Base-by-base conservation (phyloP, 768 basidiomycete species). In the Udeniomyces megalosporus region DNA sequence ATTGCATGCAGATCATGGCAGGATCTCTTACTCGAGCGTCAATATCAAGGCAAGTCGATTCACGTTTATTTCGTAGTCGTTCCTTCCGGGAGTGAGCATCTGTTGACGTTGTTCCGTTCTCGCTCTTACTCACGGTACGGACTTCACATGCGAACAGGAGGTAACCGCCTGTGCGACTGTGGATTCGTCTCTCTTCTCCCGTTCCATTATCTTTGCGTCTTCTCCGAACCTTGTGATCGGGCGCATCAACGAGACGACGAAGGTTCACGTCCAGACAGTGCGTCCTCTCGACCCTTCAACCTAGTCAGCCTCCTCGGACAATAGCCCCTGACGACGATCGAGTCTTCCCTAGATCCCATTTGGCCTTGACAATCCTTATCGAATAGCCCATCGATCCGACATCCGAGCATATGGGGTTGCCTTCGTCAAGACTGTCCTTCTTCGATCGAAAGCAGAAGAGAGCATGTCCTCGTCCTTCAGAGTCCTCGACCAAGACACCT, bases 191-290 rank as follows among this genome's bases (percentile, higher is more conserved):
- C 70, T 69, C 7, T 82, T 81, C 73, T 71, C 35, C 11, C 75
- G 77, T 0, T 80, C 82, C 0, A 71, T 88, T n/a, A 68, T 85
- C 24, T 71, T 89, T 47, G 80, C 80, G 11, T 78, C 80, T 3
- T 70, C 77, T 0, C 75, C 76, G 5, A 75, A 78, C 0, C 72
- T 91, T 17, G 73, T 80, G 52, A 80, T 93, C 49, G 89, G 88
- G 8, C 75, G 75, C 5, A 78, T 88, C 14, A 74, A 76, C 34
- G 79, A 84, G 63, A 75, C 88, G 12, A 81, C 86, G 66, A 86
- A 86, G 71, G 77, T 90, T 71, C 85, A 92, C 68, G 82, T 92
- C 50, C 82, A 83, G 60, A 80, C 86, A 38, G 88, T 88, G 71
- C 66, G 80, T 38, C 15, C 24, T 46, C 24, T 29, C 47, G 3